phyloP scores from a whole-genome alignment of 2,329 filamentous ascomycete species.

The Ilyonectria destructans region DNA sequence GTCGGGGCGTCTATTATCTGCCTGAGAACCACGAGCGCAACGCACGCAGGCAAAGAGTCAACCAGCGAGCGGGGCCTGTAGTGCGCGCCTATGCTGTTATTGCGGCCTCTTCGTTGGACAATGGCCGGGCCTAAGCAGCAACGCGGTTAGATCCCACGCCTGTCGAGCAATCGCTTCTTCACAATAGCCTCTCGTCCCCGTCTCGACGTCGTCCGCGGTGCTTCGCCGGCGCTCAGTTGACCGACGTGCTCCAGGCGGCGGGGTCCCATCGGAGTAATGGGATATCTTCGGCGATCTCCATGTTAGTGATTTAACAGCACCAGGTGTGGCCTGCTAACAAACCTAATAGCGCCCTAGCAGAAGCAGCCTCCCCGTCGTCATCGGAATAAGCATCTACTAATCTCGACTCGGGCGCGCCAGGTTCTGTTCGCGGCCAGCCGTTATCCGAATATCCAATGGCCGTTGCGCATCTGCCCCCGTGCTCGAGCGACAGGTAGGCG shows the following conservation, averaged over 20 bases:
- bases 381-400: slow-evolving; percentile 49
- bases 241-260: slow-evolving; percentile 16
- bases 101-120: background rate
- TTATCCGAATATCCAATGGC: slow-evolving; percentile 50
- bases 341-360: slow-evolving; percentile 18
- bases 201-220: slow-evolving; percentile 2
- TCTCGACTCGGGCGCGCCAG: slow-evolving; percentile 43
- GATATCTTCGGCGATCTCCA: background rate
- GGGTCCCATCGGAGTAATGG: slow-evolving; percentile 13
- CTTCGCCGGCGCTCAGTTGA: slow-evolving; percentile 9
- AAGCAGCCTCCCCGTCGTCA: slow-evolving; percentile 22
- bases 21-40: background rate
- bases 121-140: background rate
- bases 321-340: background rate
- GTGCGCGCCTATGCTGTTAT: background rate
- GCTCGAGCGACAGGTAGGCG: slow-evolving; percentile 51
- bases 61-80: background rate
- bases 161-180: background rate
- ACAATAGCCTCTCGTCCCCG: slow-evolving; percentile 8
- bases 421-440: slow-evolving; percentile 31
- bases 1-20: slow-evolving; percentile 19
- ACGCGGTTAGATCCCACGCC: background rate
- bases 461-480: slow-evolving; percentile 50
- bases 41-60: background rate
- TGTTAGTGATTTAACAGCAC: background rate